Conservation (phyloP, 1,284 basidiomycete genomes). For the Xerocomus amazonicus region DNA sequence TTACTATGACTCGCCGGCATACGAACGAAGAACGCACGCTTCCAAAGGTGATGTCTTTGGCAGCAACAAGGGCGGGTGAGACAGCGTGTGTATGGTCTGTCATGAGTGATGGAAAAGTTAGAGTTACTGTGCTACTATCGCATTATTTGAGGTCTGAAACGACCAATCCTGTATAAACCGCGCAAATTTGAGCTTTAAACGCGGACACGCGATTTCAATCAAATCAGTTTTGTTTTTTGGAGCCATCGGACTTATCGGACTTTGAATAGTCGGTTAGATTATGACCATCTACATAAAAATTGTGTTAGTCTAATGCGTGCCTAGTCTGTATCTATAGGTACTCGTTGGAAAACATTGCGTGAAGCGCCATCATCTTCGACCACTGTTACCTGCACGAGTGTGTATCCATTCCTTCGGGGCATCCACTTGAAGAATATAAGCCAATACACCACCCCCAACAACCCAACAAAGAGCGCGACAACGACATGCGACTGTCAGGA, state of each 20-base stretch:
- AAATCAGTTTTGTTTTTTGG: background rate
- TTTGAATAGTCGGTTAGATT: background rate
- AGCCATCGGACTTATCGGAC: background rate
- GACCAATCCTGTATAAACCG: conserved; percentile 25
- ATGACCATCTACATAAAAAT: too few relatives aligned
- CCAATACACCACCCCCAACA: conserved; percentile 59
- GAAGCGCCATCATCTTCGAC: conserved; percentile 52
- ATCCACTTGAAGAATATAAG: conserved; percentile 52
- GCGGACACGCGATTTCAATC: conserved; percentile 13
- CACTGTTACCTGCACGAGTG: conserved; percentile 45
- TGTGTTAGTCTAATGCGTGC: background rate
- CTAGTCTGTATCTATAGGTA: conserved; percentile 8
- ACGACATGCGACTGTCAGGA: conserved; percentile 47
- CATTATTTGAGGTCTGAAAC: conserved; percentile 22
- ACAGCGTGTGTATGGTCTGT: conserved; percentile 17
- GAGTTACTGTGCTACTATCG: conserved; percentile 13
- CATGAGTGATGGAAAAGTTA: conserved; percentile 14
- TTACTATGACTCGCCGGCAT: conserved; percentile 1
- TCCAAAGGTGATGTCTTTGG: conserved; percentile 49
- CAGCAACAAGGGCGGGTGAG: conserved; percentile 32
- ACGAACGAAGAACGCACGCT: conserved; percentile 37
- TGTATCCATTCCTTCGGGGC: conserved; percentile 50
- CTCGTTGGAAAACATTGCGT: conserved; percentile 37
- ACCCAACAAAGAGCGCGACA: conserved; percentile 47
- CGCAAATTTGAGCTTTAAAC: conserved; percentile 18